Base-by-base conservation (phyloP, 2,329 filamentous ascomycete genomes). In the Neoarthrinium moseri region DNA sequence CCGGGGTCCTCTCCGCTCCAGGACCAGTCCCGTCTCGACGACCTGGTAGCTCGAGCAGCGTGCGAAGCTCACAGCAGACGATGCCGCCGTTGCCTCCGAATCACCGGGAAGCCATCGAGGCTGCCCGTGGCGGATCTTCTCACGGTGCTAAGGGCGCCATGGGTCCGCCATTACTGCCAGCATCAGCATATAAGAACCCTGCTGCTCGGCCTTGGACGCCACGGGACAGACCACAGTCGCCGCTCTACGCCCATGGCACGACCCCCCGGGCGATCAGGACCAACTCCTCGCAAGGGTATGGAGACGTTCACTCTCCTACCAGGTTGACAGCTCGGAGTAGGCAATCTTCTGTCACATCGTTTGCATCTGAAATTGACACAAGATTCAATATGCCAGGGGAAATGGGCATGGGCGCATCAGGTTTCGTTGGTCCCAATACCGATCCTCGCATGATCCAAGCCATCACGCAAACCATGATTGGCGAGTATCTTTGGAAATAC, bases 391-490 rank as follows among this genome's bases (percentile, higher is more conserved):
- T 90, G 32, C 77, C 81, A 10, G 69, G 78, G 47, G 78, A 78
- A 41, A 73, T 79, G 63, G 70, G 72, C 35, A 73, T 82, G 44
- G 71, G 70, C 35, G 59, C 73, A 6, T 68, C 72, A 37, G 85
- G 84, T 12, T 79, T 94, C 49, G 37, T 41, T 10, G 81, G 83
- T 8, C 74, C 83, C 17, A 80, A 81, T 52, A 95, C 91, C 5
- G 94, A 99, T 69, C 92, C 92, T 51, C 88, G 92, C 57, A 96
- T 99, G 91, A 97, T 99, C 56, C 91, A 96, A 71, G 94, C 94
- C 39, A 96, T 99, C 54, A 99, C 94, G 2, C 92, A 99, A 68
- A 97, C 94, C 15, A 99, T 99, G 94, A 97, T 99, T 61, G 94
- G 94, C 46, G 94, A 99, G 66, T 97, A 92, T 66, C 76, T 99